phyloP scores from a whole-genome alignment of 768 basidiomycete species.

The Tylopilus subfusipes region DNA sequence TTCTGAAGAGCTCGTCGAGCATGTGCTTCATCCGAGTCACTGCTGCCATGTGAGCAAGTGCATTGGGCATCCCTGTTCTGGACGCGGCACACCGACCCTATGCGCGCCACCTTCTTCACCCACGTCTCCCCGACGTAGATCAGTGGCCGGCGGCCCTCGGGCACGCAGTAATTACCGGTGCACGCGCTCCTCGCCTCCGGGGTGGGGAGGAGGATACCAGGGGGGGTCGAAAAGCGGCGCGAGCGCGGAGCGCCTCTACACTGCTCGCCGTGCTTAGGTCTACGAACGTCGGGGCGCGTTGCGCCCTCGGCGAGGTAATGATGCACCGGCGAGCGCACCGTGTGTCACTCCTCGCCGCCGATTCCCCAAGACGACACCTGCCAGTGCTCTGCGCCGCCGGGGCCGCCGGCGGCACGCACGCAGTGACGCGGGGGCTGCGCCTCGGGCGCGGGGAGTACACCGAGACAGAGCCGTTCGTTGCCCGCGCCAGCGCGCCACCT shows the following conservation, averaged over 20 bases:
- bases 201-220: background rate
- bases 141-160: background rate
- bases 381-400: background rate
- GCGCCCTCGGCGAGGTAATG: background rate
- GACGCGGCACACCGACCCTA: background rate
- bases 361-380: background rate
- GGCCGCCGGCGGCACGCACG: background rate
- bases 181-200: background rate
- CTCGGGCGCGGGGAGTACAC: background rate
- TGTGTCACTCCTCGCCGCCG: no score
- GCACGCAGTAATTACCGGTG: background rate
- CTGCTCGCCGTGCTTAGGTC: background rate
- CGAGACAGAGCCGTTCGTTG: background rate
- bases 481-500: background rate
- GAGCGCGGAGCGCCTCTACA: background rate
- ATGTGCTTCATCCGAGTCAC: background rate
- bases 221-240: background rate
- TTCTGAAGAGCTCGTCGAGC: background rate
- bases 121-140: slow-evolving; percentile 7
- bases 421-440: background rate
- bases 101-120: background rate
- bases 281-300: background rate
- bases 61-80: background rate
- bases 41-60: background rate
- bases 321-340: background rate